Conservation (phyloP, 306 rosid genomes). For the Casuarina cunninghamiana region DNA sequence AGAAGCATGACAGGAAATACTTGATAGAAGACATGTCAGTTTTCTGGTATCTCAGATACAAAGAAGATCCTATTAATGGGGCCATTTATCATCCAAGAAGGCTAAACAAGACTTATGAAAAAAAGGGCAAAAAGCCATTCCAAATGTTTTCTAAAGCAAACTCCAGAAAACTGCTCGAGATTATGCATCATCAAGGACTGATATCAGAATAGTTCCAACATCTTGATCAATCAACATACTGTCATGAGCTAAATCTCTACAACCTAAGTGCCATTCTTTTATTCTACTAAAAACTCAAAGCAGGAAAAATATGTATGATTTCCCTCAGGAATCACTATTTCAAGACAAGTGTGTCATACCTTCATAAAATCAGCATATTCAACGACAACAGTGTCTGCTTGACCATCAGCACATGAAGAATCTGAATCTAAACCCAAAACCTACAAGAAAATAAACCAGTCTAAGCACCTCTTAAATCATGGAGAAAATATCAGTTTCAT, state of each 20-base stretch:
- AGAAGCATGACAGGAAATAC: not conserved
- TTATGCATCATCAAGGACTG: not conserved
- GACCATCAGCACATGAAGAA: constrained; percentile 51
- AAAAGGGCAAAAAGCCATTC: too few species aligned
- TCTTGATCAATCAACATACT: not conserved
- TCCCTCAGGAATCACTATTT: not conserved
- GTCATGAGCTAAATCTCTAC: not conserved
- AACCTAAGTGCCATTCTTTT: not conserved
- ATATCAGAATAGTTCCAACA: not conserved
- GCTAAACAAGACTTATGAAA: not conserved
- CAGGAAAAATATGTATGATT: not conserved
- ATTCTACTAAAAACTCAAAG: not conserved
- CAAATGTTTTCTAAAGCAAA: too few species aligned
- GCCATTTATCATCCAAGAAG: not conserved
- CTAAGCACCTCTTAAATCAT: constrained; percentile 17
- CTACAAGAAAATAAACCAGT: constrained; percentile 42
- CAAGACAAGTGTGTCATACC: constrained; percentile 44
- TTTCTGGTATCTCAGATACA: not conserved
- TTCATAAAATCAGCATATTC: constrained; percentile 69
- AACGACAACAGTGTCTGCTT: constrained; percentile 52
- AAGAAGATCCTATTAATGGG: not conserved
- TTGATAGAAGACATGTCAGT: too few species aligned
- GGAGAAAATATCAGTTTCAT: not conserved
- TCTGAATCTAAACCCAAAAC: constrained; percentile 59
- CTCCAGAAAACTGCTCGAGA: not conserved